phyloP scores from a whole-genome alignment of 2,329 filamentous ascomycete species.

The Exophiala spinifera region DNA sequence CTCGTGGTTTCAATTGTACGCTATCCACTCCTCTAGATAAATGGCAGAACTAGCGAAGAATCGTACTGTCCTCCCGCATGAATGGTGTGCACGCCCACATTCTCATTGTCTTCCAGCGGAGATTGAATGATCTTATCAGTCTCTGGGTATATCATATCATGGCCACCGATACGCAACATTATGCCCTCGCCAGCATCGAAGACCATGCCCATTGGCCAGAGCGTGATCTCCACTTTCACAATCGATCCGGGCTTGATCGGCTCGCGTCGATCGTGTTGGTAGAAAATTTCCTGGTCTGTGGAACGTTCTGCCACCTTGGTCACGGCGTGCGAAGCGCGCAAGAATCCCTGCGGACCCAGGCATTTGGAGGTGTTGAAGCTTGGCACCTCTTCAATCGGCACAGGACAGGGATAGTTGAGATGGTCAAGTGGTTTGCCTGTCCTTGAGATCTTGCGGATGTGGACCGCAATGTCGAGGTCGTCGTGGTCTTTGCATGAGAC shows the following conservation, averaged over 20 bases:
- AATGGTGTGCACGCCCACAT: too few relatives aligned
- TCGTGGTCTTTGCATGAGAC: conserved; percentile 43
- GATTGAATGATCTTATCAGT: conserved; percentile 28
- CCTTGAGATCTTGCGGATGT: conserved; percentile 45
- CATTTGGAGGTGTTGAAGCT: conserved; percentile 40
- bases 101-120: not conserved
- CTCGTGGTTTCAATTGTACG: too few relatives aligned
- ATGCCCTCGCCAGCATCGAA: conserved; percentile 43
- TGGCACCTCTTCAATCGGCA: conserved; percentile 39
- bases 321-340: conserved; percentile 48
- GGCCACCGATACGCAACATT: conserved; percentile 32
- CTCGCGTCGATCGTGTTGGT: conserved; percentile 37
- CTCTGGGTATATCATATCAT: conserved; percentile 41
- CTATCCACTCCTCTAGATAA: too few relatives aligned
- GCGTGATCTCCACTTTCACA: conserved; percentile 47
- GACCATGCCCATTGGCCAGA: conserved; percentile 48
- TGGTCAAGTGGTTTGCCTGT: conserved; percentile 44
- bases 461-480: conserved; percentile 46
- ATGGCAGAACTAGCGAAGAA: too few relatives aligned
- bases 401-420: conserved; percentile 43
- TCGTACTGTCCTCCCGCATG: too few relatives aligned
- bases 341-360: conserved; percentile 42
- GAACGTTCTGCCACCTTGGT: too few relatives aligned
- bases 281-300: conserved; percentile 35
- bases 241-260: conserved; percentile 42